Evolutionary conservation across 2,329 filamentous ascomycete species (phyloP), one percentile per base, ranked within the genome.

Genomic region (Calonectria honghensis): DNA sequence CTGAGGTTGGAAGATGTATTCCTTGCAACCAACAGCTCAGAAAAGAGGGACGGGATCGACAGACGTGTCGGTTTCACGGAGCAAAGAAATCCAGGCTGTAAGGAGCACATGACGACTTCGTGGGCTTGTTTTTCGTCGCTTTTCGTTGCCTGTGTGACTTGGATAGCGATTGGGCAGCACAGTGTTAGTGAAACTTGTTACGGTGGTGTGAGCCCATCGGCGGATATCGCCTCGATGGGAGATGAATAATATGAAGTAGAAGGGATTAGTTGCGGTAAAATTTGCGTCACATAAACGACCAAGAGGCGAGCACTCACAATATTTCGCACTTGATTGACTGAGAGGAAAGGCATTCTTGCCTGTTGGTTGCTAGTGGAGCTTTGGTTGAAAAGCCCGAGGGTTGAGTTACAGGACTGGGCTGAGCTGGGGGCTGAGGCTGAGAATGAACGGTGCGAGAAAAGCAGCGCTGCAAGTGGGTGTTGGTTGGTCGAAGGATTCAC

Each of bases 391-490:
- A n/a, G 24, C 24, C 57, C 35, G 6, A 14, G 35, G 57, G 20
- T 61, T 10, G 41, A 41, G 57, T 41, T 61, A n/a, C 11, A 35
- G n/a, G 24, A 61, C 57, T 61, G 57, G 35, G 35, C 57, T 41
- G 57, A 41, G 57, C 35, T 61, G 57, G 57, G 57, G 57, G 57
- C 57, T 61, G 57, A 61, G 32, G n/a, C 13, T n/a, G 24, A 31
- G 29, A 20, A 32, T 52, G 50, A 14, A 31, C 18, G 27, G 50
- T 11, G 50, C 50, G 51, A 32, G 7, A 54, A 54, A 61, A 29
- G 35, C 13, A 29, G 14, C n/a, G 20, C 14, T 10, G 24, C 14
- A n/a, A 41, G 57, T 39, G 54, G 54, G 3, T 18, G 35, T 41
- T 61, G n/a, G n/a, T 27, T 59, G 35, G 14, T 20, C 13, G 24